A percentile compares a stretch with the other conserved stretches of the same genome.
Conservation (phyloP, 805 yeast species). For the Lipomyces mesembrius region DNA sequence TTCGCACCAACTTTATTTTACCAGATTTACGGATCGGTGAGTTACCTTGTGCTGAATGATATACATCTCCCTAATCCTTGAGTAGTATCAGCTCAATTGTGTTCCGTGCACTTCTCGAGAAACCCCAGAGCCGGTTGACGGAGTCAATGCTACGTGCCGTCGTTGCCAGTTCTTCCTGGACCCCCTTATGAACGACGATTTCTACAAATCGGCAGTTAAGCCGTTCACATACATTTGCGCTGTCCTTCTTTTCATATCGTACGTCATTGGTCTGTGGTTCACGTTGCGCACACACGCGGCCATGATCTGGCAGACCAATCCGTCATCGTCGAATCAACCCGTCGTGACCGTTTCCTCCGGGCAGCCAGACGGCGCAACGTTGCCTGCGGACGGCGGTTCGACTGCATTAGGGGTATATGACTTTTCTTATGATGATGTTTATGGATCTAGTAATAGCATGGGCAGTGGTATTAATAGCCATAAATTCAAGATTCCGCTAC, state of each 20-base stretch:
- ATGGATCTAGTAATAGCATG: constrained; percentile 1
- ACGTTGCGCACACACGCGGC: constrained; percentile 96
- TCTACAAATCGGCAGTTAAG: constrained; percentile 69
- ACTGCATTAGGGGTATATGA: constrained; percentile 32
- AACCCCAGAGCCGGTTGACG: constrained; percentile 18
- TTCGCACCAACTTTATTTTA: constrained; percentile 90
- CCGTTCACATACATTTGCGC: constrained; percentile 88
- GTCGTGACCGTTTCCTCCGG: constrained; percentile 22
- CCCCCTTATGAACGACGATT: constrained; percentile 65
- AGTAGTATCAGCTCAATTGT: constrained; percentile 70
- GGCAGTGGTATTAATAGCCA: constrained; percentile 10
- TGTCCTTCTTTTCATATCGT: constrained; percentile 75
- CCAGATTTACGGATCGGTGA: constrained; percentile 77
- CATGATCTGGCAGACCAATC: constrained; percentile 68
- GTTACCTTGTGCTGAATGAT: constrained; percentile 6
- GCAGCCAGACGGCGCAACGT: constrained; percentile 8
- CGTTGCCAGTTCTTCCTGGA: constrained; percentile 81
- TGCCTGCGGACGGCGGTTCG: constrained; percentile 6
- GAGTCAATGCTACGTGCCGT: constrained; percentile 53
- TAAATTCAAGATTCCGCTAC: constrained; percentile 27
- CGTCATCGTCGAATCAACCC: constrained; percentile 17
- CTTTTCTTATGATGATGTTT: constrained; percentile 16
- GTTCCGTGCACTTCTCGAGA: constrained; percentile 52
- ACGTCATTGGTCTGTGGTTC: constrained; percentile 86
- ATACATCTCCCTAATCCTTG: background rate